Conservation (phyloP, 2,329 filamentous ascomycete species). For the Ascosphaera apis region DNA sequence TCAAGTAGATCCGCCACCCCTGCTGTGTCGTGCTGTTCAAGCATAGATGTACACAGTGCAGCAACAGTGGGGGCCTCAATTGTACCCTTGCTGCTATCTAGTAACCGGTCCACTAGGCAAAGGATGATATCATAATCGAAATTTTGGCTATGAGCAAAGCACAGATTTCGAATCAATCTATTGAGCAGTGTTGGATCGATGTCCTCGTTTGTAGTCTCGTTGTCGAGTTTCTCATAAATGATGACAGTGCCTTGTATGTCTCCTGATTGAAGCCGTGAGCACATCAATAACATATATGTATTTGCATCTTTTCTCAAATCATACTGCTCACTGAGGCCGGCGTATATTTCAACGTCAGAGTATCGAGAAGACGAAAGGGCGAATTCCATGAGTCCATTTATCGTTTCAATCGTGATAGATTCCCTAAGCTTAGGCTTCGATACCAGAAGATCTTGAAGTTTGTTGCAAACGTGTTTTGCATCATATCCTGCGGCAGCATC, state of each 20-base stretch:
- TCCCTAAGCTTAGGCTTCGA: slow-evolving; percentile 21
- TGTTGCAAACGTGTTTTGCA: slow-evolving; percentile 47
- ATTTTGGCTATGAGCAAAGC: slow-evolving; percentile 49
- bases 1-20: slow-evolving; percentile 69
- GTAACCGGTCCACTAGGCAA: slow-evolving; percentile 48
- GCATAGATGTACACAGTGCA: slow-evolving; percentile 47
- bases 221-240: slow-evolving; percentile 29
- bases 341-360: slow-evolving; percentile 50
- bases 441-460: slow-evolving; percentile 43
- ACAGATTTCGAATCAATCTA: slow-evolving; percentile 25
- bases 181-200: slow-evolving; percentile 48
- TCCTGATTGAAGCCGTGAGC: slow-evolving; percentile 47
- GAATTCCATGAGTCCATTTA: slow-evolving; percentile 54
- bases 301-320: slow-evolving; percentile 42
- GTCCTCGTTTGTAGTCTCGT: slow-evolving; percentile 30
- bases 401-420: slow-evolving; percentile 42
- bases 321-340: slow-evolving; percentile 41
- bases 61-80: slow-evolving; percentile 55
- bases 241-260: slow-evolving; percentile 41
- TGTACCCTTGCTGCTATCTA: slow-evolving; percentile 42
- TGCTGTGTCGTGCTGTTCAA: slow-evolving; percentile 51
- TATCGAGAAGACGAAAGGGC: slow-evolving; percentile 48
- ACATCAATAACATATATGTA: slow-evolving; percentile 53
- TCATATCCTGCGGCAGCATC: slow-evolving; percentile 49
- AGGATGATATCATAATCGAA: slow-evolving; percentile 47